Evolutionary conservation across 2,329 filamentous ascomycete genomes (phyloP), one percentile per base, ranked within the genome.

Genomic region (Exophiala oligosperma): DNA sequence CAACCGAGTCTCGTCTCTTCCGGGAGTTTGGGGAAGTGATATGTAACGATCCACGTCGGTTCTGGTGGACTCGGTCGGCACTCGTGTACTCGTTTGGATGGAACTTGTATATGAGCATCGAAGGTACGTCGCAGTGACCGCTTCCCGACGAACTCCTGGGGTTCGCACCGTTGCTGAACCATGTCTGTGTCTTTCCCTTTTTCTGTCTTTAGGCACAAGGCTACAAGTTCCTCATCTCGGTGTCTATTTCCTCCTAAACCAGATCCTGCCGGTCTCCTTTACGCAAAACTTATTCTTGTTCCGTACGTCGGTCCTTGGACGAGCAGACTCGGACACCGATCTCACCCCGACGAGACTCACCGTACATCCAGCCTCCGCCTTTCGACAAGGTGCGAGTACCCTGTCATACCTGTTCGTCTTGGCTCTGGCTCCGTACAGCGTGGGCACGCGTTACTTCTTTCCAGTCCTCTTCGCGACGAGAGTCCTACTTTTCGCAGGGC

Each of bases 281-380:
- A 82, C 84, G 2, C 81, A 85, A 70, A 87, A 84, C 64, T 71
- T 88, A 29, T 88, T 88, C 73, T 85, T 83, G 66, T 67, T 86
- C 8, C 79, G 81, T 6, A 72, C 17, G 17, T 17, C 17, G 17
- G 17, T 17, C 17, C 17, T 17, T 17, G 17, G 17, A 17, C 17
- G 17, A 17, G 17, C 17, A 17, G 17, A 17, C 17, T 17, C 17
- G 61, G 64, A 46, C 9, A 28, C n/a, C 4, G 38, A 26, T 9
- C 38, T 23, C 44, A 1, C 60, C 61, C 3, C 48, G 56, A 6
- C n/a, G 59, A 12, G 35, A 37, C 8, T 14, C 8, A 37, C 35
- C 7, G 7, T 37, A 37, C 14, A 37, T 14, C 26, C 43, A 9
- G 46, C 35, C 2, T 17, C 37, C 2, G 57, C 65, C 21, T 9